Conservation (phyloP, 768 basidiomycete genomes). For the Termitomyces sp. region DNA sequence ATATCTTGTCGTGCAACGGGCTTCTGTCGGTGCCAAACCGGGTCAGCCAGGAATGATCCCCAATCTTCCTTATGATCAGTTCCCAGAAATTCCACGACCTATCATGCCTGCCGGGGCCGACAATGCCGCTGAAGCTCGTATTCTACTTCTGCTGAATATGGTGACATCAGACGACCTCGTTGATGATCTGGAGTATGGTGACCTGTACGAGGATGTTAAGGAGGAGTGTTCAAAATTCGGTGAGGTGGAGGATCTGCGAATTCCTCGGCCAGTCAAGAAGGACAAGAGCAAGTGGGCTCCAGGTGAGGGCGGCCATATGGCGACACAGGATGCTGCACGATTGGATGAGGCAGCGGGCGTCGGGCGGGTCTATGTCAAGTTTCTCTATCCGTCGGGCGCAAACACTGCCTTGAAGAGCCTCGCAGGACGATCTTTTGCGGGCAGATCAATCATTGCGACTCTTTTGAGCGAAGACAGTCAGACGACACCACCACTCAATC, state of each 20-base stretch:
- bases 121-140: slow-evolving; percentile 59
- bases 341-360: slow-evolving; percentile 89
- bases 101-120: slow-evolving; percentile 81
- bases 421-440: slow-evolving; percentile 86
- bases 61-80: slow-evolving; percentile 72
- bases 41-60: slow-evolving; percentile 59
- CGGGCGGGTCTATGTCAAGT: slow-evolving; percentile 95
- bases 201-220: slow-evolving; percentile 91
- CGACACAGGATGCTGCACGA: slow-evolving; percentile 61
- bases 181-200: slow-evolving; percentile 89
- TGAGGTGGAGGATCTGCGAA: slow-evolving; percentile 74
- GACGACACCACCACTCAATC: slow-evolving; percentile 74
- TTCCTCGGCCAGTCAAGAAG: slow-evolving; percentile 86
- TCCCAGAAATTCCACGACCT: slow-evolving; percentile 80
- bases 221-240: slow-evolving; percentile 86
- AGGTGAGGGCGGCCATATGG: slow-evolving; percentile 55
- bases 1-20: slow-evolving; percentile 92
- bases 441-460: slow-evolving; percentile 83
- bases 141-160: slow-evolving; percentile 99
- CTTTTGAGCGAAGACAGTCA: slow-evolving; percentile 79
- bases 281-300: slow-evolving; percentile 74
- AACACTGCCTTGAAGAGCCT: slow-evolving; percentile 74
- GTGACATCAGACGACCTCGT: slow-evolving; percentile 88
- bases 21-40: slow-evolving; percentile 87
- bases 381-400: slow-evolving; percentile 54